A percentile compares a stretch with the other conserved stretches of the same genome.
Conservation (phyloP, 2,329 filamentous ascomycete genomes). For the Sclerotinia sclerotiorum region DNA sequence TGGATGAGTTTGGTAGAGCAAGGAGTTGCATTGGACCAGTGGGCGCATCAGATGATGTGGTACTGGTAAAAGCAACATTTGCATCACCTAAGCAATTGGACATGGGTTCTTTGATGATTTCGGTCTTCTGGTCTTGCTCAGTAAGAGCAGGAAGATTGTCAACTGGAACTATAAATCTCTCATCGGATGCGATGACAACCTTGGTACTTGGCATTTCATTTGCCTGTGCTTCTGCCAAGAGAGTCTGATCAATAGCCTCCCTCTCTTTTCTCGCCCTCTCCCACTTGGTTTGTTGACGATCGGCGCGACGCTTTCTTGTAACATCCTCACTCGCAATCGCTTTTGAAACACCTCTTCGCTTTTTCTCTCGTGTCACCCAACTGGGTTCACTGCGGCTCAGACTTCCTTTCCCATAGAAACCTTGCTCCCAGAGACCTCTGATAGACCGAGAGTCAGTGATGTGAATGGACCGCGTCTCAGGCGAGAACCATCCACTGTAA, state of each 20-base stretch:
- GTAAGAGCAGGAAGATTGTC: neutral
- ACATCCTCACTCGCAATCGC: slow-evolving; percentile 76
- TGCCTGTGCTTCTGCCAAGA: slow-evolving; percentile 51
- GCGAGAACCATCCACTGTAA: slow-evolving; percentile 77
- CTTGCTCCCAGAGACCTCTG: slow-evolving; percentile 87
- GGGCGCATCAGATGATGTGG: slow-evolving; percentile 22
- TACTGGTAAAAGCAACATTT: neutral
- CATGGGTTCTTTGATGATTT: neutral
- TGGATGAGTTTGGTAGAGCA: slow-evolving; percentile 50
- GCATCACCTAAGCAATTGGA: neutral
- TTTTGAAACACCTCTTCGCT: slow-evolving; percentile 63
- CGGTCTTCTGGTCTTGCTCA: neutral
- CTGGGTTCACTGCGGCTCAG: slow-evolving; percentile 92
- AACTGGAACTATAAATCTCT: neutral
- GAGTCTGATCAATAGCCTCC: slow-evolving; percentile 75
- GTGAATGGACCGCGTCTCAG: slow-evolving; percentile 78
- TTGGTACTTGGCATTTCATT: neutral
- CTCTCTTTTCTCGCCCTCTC: slow-evolving; percentile 87
- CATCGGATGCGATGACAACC: neutral
- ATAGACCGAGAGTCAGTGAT: slow-evolving; percentile 75
- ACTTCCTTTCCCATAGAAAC: slow-evolving; percentile 94
- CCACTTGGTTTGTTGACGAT: slow-evolving; percentile 82
- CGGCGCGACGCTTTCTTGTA: slow-evolving; percentile 73
- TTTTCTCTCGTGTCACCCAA: slow-evolving; percentile 83
- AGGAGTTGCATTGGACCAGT: slow-evolving; percentile 46